These are phyloP conservation scores for Sarcodon aspratus DNA, from an alignment of 768 basidiomycete genomes.

Conservation along the genomic window DNA sequence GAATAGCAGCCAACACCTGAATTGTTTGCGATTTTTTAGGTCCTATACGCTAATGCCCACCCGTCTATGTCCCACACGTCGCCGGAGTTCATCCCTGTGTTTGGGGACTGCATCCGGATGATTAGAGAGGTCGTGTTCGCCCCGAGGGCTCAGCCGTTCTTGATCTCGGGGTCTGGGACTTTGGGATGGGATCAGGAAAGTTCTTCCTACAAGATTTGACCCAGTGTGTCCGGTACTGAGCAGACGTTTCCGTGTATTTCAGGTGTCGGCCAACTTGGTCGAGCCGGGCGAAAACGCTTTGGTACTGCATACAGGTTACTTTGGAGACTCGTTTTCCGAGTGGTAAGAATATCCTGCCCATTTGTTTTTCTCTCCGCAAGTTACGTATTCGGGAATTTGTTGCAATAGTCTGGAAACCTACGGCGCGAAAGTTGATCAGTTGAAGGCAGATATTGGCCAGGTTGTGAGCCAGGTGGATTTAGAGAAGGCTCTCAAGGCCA, in stretches of 20 bases:
- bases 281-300: conserved; percentile 69
- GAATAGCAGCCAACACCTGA: background rate
- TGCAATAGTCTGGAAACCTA: conserved; percentile 67
- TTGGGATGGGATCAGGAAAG: conserved; percentile 91
- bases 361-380: background rate
- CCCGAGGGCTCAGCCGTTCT: conserved; percentile 73
- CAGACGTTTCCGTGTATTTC: conserved; percentile 3
- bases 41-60: conserved; percentile 89
- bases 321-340: conserved; percentile 83
- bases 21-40: conserved; percentile 25
- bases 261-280: conserved; percentile 89
- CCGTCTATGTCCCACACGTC: conserved; percentile 85
- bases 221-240: background rate
- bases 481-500: conserved; percentile 57
- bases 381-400: background rate
- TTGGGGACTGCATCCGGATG: conserved; percentile 84
- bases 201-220: background rate
- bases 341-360: conserved; percentile 39
- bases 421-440: conserved; percentile 76
- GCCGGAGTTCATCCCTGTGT: conserved; percentile 76
- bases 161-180: conserved; percentile 91
- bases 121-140: conserved; percentile 73
- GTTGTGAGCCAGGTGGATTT: conserved; percentile 50
- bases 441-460: conserved; percentile 78
- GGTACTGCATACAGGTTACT: conserved; percentile 87